Evolutionary conservation across 345 rosid genomes (phyloP).

Genomic region (Populus tremula): DNA sequence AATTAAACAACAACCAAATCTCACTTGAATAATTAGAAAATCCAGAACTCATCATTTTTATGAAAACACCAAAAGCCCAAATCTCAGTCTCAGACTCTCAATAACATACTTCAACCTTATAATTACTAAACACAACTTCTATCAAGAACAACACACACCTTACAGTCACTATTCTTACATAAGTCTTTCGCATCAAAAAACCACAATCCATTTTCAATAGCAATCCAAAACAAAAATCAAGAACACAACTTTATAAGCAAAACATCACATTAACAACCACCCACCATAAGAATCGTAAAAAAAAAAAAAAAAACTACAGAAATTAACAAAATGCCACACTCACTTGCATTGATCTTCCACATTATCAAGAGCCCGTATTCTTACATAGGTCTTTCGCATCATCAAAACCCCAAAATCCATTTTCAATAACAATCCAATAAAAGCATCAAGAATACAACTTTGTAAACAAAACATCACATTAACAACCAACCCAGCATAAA

Average conservation of each 20-base stretch:
- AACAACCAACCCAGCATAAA: not conserved
- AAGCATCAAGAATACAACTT: not conserved
- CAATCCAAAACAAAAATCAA: not conserved
- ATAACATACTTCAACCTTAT: not conserved
- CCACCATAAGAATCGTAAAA: not conserved
- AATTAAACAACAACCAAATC: not conserved
- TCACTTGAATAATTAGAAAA: no score
- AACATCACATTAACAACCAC: not conserved
- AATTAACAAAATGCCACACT: not conserved
- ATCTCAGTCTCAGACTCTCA: no score
- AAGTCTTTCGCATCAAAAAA: not conserved
- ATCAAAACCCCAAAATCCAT: not conserved
- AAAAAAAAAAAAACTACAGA: not conserved
- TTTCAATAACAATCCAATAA: not conserved
- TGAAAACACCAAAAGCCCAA: not conserved
- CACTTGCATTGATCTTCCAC: not conserved
- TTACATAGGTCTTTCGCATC: not conserved
- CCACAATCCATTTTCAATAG: not conserved
- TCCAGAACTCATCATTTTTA: no score
- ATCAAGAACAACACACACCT: not conserved
- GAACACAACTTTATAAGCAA: not conserved
- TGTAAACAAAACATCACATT: not conserved
- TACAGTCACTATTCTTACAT: not conserved
- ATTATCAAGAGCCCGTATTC: not conserved
- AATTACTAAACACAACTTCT: not conserved